Evolutionary conservation across 192 early-diverging fungal species (phyloP), one percentile per base, ranked within the genome.

Genomic region (Thamnidium elegans): DNA sequence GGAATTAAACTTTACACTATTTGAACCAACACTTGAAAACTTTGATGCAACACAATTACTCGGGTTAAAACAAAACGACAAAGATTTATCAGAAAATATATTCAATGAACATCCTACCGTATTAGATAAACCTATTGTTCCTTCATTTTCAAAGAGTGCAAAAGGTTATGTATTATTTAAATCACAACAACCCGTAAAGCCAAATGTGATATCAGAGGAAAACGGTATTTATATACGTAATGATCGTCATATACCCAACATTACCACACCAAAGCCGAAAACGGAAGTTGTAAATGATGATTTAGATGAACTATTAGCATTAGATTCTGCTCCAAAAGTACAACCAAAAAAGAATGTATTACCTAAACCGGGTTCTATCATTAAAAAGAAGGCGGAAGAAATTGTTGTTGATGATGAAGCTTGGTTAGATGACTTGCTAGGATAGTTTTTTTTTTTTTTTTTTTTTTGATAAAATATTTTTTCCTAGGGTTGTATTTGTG

Each of bases 161-260:
- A 63, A 63, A 53, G 71, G 71, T 3, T 44, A 59, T 4, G 62
- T 73, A 13, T 4, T 73, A 46, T 68, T 73, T 30, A 67, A 73
- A 19, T 53, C 59, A 30, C 32, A 62, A n/a, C 32, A 55, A 20
- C 42, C 15, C 19, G 50, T 26, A 6, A 34, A 45, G n/a, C 43
- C 54, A 14, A 13, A 31, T 17, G 20, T 59, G 7, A 43, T 56
- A 20, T 36, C 42, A 26, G 45, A 65, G 45, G 26, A 15, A 6
- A 62, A 73, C 14, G 71, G 71, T 3, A 73, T 73, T 48, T 60
- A 68, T 50, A 20, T 73, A n/a, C 54, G 66, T 1, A 73, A 73
- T 47, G 65, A 68, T 50, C 30, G 66, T 53, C 65, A 19, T 55
- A 67, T 63, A 67, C 19, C 48, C 44, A 42, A 21, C 11, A 58